phyloP scores from a whole-genome alignment of 1,284 basidiomycete species.

The Ustilago curta region DNA sequence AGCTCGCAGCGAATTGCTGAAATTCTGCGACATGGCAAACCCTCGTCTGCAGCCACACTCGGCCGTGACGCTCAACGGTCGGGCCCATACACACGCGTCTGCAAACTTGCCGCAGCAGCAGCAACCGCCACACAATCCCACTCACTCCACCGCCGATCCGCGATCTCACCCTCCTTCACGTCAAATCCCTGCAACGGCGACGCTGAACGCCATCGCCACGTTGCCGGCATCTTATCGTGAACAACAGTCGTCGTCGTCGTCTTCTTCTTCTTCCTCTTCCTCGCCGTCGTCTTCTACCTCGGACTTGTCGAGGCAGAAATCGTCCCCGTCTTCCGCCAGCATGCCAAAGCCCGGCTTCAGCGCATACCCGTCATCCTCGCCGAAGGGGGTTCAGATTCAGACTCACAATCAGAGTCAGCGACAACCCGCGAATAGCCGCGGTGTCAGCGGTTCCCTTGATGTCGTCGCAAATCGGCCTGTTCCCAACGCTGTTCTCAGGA shows the following conservation, averaged over 20 bases:
- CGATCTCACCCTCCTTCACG: conserved; percentile 6
- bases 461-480: conserved; percentile 17
- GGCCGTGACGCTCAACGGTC: conserved; percentile 7
- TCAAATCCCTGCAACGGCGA: neutral
- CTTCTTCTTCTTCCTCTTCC: neutral
- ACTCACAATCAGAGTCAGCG: neutral
- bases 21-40: conserved; percentile 4
- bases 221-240: neutral
- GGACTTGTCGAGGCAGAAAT: too few relatives aligned
- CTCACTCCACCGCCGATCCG: conserved; percentile 5
- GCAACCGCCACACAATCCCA: conserved; percentile 2
- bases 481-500: neutral
- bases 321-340: neutral
- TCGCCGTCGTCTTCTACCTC: neutral
- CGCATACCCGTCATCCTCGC: neutral
- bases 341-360: neutral
- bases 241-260: neutral
- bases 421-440: neutral
- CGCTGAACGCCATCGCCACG: neutral
- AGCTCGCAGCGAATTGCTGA: conserved; percentile 2
- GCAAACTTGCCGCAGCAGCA: conserved; percentile 13
- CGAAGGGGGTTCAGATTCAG: neutral
- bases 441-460: conserved; percentile 19
- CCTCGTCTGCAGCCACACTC: conserved; percentile 2
- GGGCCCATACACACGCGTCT: conserved; percentile 14